A percentile compares a stretch with the other conserved stretches of the same genome.
Evolutionary conservation across 2,329 filamentous ascomycete genomes (phyloP).

Genomic region (Metarhizium robertsii): DNA sequence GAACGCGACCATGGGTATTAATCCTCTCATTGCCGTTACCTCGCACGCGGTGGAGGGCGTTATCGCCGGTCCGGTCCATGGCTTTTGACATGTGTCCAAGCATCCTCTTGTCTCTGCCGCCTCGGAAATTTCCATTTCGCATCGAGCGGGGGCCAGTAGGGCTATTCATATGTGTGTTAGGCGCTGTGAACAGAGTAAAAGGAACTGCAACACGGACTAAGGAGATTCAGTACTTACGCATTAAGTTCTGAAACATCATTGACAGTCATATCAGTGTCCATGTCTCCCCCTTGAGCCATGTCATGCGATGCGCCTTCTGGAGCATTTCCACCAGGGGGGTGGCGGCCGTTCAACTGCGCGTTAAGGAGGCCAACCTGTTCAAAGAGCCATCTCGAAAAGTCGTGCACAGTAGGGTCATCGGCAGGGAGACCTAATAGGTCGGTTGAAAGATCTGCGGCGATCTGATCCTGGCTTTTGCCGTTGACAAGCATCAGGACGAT

Average conservation of each 20-base stretch:
- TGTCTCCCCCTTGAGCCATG: conserved; percentile 28
- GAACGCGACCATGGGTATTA: conserved; percentile 63
- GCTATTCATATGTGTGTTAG: conserved; percentile 34
- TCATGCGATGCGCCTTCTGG: conserved; percentile 25
- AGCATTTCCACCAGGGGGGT: conserved; percentile 19
- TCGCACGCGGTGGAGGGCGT: conserved; percentile 72
- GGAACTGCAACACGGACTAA: neutral
- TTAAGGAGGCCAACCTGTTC: conserved; percentile 66
- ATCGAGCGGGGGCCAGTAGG: conserved; percentile 93
- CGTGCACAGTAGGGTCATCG: conserved; percentile 71
- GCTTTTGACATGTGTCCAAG: conserved; percentile 76
- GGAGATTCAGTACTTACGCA: conserved; percentile 40
- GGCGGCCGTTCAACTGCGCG: conserved; percentile 47
- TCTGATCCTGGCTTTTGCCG: conserved; percentile 84
- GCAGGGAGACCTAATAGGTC: conserved; percentile 76
- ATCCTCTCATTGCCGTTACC: conserved; percentile 69
- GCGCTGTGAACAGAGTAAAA: neutral
- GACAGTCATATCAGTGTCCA: conserved; percentile 68
- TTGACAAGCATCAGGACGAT: conserved; percentile 96
- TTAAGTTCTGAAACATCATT: conserved; percentile 40
- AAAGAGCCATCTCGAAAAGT: conserved; percentile 92
- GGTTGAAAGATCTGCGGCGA: conserved; percentile 76
- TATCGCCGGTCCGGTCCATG: conserved; percentile 69
- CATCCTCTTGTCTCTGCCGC: conserved; percentile 68
- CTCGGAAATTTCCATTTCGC: conserved; percentile 58